phyloP scores from a whole-genome alignment of 768 basidiomycete species.

The Lactarius akahatsu region DNA sequence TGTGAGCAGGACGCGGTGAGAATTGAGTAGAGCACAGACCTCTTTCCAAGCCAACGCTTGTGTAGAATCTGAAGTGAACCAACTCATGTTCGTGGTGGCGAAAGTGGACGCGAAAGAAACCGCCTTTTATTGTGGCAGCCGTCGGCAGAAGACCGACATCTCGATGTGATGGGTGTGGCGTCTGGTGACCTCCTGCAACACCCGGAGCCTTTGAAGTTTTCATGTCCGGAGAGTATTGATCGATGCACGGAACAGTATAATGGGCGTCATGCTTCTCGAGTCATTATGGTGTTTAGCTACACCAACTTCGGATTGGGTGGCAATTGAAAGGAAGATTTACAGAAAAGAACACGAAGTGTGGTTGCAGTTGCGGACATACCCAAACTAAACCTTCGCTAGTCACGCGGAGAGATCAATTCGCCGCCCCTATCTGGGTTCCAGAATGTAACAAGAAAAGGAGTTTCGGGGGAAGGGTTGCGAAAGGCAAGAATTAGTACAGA shows the following conservation, averaged over 20 bases:
- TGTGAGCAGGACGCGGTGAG: constrained; percentile 6
- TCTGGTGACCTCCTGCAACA: constrained; percentile 16
- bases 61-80: constrained; percentile 22
- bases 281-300: not conserved
- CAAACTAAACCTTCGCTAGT: constrained; percentile 6
- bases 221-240: constrained; percentile 23
- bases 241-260: constrained; percentile 12
- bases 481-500: not conserved
- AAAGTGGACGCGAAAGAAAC: not conserved
- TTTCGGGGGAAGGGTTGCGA: not conserved
- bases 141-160: not conserved
- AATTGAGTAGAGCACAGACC: not conserved
- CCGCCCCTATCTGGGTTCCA: constrained; percentile 12
- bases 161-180: constrained; percentile 12
- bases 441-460: not conserved
- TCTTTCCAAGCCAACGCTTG: constrained; percentile 23
- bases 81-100: constrained; percentile 23
- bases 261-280: constrained; percentile 5
- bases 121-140: constrained; percentile 20
- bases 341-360: not conserved
- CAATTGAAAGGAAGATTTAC: not conserved
- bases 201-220: constrained; percentile 11
- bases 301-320: constrained; percentile 9
- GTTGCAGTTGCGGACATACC: not conserved
- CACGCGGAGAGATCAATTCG: constrained; percentile 11